A percentile compares a stretch with the other conserved stretches of the same genome.
Conservation (phyloP, 495 filamentous ascomycete genomes). For the Podospora pseudocomata region DNA sequence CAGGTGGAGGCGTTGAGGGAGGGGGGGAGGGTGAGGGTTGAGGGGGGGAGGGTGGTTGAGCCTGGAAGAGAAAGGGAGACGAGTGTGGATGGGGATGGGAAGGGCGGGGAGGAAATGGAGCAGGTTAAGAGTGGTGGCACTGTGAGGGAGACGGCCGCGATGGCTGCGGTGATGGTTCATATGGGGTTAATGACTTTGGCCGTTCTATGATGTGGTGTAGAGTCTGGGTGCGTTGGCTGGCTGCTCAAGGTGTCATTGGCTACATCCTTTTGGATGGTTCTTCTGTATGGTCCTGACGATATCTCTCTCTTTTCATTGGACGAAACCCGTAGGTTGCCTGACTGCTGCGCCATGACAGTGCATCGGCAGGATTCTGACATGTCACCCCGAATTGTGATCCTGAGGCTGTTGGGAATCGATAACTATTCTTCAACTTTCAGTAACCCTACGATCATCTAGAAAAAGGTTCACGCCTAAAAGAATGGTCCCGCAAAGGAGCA, state of each 20-base stretch:
- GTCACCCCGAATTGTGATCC: no score
- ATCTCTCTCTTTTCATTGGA: neutral
- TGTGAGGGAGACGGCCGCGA: neutral
- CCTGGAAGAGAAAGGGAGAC: neutral
- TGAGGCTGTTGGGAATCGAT: no score
- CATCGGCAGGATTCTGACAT: neutral
- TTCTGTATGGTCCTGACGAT: neutral
- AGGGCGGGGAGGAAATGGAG: neutral
- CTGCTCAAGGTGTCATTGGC: neutral
- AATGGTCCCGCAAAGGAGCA: neutral
- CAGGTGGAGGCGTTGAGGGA: slow-evolving; percentile 2
- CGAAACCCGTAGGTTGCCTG: no score
- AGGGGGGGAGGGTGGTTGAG: slow-evolving; percentile 3
- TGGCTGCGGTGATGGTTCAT: neutral
- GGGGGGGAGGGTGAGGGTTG: neutral
- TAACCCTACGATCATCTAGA: no score
- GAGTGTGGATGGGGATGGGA: neutral
- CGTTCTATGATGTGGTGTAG: neutral
- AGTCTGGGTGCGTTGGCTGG: no score
- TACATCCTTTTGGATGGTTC: neutral
- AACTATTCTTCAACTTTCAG: no score
- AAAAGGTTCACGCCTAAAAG: neutral
- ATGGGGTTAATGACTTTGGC: neutral
- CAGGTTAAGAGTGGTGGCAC: neutral
- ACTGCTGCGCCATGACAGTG: neutral